Evolutionary conservation across 805 yeast species (phyloP).

Genomic region (Saccharomycopsis capsularis): DNA sequence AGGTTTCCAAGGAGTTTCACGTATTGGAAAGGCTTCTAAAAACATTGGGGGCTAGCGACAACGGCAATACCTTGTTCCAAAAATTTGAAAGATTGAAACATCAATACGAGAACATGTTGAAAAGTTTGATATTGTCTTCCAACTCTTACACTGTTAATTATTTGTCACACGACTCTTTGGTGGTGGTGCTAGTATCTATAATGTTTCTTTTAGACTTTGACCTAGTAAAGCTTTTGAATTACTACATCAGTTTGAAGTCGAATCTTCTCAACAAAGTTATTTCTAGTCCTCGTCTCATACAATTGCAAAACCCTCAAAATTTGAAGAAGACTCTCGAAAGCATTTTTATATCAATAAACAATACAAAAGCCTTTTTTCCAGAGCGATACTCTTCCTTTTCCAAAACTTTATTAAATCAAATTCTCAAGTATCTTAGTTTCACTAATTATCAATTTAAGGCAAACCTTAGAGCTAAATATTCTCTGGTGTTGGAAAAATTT

Average conservation of each 20-base stretch:
- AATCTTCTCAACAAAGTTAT: slow-evolving; percentile 1
- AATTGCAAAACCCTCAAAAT: not conserved
- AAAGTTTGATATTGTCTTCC: not conserved
- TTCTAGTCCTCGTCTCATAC: not conserved
- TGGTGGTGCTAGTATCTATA: slow-evolving; percentile 3
- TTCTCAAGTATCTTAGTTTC: not conserved
- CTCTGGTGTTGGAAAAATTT: not conserved
- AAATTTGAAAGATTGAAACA: not conserved
- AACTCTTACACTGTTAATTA: not conserved
- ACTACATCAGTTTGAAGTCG: slow-evolving; percentile 4
- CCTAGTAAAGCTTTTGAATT: not conserved
- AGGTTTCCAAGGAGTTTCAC: slow-evolving; percentile 13
- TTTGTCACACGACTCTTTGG: not conserved
- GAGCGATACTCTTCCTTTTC: not conserved
- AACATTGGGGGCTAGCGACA: not conserved
- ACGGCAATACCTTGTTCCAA: not conserved
- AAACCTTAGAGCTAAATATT: not conserved
- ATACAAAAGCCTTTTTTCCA: slow-evolving; percentile 5
- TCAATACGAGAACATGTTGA: not conserved
- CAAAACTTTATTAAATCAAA: slow-evolving; percentile 2
- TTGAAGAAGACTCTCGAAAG: slow-evolving; percentile 2
- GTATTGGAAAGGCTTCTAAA: slow-evolving; percentile 3
- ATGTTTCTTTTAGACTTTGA: slow-evolving; percentile 2
- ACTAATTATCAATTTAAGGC: not conserved
- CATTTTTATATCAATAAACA: slow-evolving; percentile 2